These are phyloP conservation scores for Fusarium foetens DNA, from an alignment of 2,329 filamentous ascomycete genomes.

Conservation along the genomic window DNA sequence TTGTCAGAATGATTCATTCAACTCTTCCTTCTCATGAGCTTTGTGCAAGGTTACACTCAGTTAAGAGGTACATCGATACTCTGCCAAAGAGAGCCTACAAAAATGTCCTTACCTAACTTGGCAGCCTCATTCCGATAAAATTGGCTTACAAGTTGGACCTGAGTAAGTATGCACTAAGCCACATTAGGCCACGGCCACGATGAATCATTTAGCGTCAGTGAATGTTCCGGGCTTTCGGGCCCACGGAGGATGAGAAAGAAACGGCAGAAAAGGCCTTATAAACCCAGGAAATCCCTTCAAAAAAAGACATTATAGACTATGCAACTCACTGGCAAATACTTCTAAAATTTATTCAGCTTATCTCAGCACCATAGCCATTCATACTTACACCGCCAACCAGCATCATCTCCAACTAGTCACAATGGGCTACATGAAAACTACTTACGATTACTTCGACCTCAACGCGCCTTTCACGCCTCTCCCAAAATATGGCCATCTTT, in stretches of 20 bases:
- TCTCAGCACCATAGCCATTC: background rate
- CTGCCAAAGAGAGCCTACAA: background rate
- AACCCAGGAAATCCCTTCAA: background rate
- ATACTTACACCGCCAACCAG: background rate
- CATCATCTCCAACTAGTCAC: background rate
- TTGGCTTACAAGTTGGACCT: background rate
- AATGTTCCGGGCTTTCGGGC: too few relatives aligned
- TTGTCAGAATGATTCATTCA: background rate
- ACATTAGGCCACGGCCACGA: background rate
- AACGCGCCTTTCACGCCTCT: slow-evolving; percentile 17
- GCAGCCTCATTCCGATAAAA: background rate
- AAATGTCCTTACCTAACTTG: background rate
- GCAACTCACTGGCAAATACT: background rate
- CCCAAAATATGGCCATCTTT: slow-evolving; percentile 38
- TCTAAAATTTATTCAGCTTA: too few relatives aligned
- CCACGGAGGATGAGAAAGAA: background rate
- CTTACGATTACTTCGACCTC: slow-evolving; percentile 21
- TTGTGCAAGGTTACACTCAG: too few relatives aligned
- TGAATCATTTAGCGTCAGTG: slow-evolving; percentile 7
- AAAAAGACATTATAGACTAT: background rate
- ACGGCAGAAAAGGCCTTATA: background rate
- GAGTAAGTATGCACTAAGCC: background rate
- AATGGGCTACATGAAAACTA: slow-evolving; percentile 23
- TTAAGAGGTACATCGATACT: background rate
- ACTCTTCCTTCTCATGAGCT: background rate